phyloP scores from a whole-genome alignment of 441 rosid genomes.

The Aquilaria agallochum region DNA sequence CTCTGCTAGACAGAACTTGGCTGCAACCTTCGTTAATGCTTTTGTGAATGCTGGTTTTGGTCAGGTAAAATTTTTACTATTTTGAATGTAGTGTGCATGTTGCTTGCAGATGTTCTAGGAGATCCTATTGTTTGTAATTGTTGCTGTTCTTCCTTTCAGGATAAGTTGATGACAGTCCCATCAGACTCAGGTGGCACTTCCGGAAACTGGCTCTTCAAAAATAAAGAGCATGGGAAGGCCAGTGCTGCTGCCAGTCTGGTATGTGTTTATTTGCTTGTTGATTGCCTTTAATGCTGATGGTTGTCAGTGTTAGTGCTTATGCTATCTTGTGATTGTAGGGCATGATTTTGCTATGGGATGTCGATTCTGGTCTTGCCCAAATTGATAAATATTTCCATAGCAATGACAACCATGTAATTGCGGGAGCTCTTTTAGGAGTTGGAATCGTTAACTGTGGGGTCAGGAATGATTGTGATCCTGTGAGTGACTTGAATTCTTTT shows the following conservation, averaged over 20 bases:
- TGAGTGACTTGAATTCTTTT: slow-evolving; percentile 29
- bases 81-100: too few species aligned
- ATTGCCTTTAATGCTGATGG: too few species aligned
- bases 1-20: slow-evolving; percentile 94
- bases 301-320: slow-evolving; percentile 1
- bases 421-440: slow-evolving; percentile 95
- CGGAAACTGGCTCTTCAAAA: slow-evolving; percentile 93
- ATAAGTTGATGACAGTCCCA: slow-evolving; percentile 86
- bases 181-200: slow-evolving; percentile 66
- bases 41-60: slow-evolving; percentile 99
- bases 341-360: slow-evolving; percentile 94
- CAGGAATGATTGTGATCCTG: slow-evolving; percentile 92
- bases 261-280: slow-evolving; percentile 13
- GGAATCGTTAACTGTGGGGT: slow-evolving; percentile 88
- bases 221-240: slow-evolving; percentile 91
- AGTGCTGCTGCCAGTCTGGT: slow-evolving; percentile 99
- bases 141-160: slow-evolving; percentile 41
- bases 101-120: neutral
- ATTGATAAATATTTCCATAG: slow-evolving; percentile 90
- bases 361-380: slow-evolving; percentile 88
- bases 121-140: slow-evolving; percentile 13
- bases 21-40: slow-evolving; percentile 96
- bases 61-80: slow-evolving; percentile 39
- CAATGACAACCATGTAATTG: slow-evolving; percentile 72
- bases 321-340: slow-evolving; percentile 44